Percentiles rank a stretch among this genome's conserved stretches.
These are phyloP conservation scores for Chalaropsis thielavioides DNA, from an alignment of 2,329 filamentous ascomycete genomes.

Conservation along the genomic window DNA sequence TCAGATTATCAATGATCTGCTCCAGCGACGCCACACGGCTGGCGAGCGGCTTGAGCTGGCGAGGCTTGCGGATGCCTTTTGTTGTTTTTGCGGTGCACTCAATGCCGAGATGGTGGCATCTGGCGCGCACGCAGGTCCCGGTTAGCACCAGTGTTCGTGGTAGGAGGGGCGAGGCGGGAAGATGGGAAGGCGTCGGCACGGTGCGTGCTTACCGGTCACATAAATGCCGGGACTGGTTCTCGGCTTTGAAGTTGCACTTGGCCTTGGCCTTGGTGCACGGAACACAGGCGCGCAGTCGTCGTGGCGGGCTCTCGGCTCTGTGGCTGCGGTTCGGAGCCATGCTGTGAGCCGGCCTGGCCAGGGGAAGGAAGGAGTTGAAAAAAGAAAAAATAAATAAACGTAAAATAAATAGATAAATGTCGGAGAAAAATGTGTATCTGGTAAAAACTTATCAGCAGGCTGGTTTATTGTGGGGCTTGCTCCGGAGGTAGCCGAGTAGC, in stretches of 20 bases:
- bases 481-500: not conserved
- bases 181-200: too few species aligned
- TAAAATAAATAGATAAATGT: too few species aligned
- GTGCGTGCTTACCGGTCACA: slow-evolving; percentile 16
- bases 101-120: slow-evolving; percentile 22
- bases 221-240: slow-evolving; percentile 17
- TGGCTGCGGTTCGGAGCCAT: slow-evolving; percentile 6
- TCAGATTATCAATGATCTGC: slow-evolving; percentile 21
- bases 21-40: slow-evolving; percentile 22
- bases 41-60: slow-evolving; percentile 22
- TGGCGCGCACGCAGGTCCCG: too few species aligned
- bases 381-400: not conserved
- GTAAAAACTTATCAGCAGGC: too few species aligned
- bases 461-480: not conserved
- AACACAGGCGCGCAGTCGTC: slow-evolving; percentile 19
- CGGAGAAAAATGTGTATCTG: too few species aligned
- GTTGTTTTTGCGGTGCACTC: slow-evolving; percentile 23
- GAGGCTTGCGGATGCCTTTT: slow-evolving; percentile 23
- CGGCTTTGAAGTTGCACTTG: slow-evolving; percentile 17
- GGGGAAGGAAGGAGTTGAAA: not conserved
- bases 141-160: too few species aligned
- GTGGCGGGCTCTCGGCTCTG: slow-evolving; percentile 17
- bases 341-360: not conserved
- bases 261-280: slow-evolving; percentile 19
- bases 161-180: too few species aligned